Percentiles rank a stretch among this genome's conserved stretches.
Conservation (phyloP, 2,329 filamentous ascomycete genomes). For the Fusarium subglutinans region DNA sequence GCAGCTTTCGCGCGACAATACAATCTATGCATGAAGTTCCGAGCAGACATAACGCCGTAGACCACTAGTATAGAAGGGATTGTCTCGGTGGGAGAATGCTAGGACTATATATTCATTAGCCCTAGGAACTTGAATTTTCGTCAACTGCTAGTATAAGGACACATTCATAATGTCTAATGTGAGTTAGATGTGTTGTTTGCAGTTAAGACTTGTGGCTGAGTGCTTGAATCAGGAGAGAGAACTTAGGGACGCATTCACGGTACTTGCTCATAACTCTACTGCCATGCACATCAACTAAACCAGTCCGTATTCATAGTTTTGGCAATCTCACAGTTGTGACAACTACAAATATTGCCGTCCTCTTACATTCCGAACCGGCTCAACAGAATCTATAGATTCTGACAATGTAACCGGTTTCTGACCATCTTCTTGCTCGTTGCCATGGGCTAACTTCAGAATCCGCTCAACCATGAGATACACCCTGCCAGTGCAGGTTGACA, state of each 20-base stretch:
- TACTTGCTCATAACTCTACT: background rate
- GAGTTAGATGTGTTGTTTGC: too few species aligned
- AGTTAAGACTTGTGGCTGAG: too few species aligned
- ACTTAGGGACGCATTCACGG: background rate
- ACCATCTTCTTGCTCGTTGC: background rate
- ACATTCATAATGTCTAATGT: too few species aligned
- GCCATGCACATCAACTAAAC: background rate
- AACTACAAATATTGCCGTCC: background rate
- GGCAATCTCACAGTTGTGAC: background rate
- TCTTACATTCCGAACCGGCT: background rate
- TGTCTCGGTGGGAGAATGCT: too few species aligned
- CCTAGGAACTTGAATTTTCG: background rate
- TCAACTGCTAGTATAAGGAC: background rate
- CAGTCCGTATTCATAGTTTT: background rate
- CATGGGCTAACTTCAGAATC: background rate
- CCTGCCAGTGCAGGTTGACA: background rate
- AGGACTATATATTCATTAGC: too few species aligned
- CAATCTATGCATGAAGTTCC: background rate
- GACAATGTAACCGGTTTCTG: background rate
- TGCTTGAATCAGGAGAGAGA: too few species aligned
- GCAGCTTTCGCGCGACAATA: rapidly evolving
- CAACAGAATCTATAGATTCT: rapidly evolving
- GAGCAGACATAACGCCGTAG: too few species aligned
- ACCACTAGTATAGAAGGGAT: too few species aligned
- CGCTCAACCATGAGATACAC: background rate